Evolutionary conservation across 2,329 filamentous ascomycete species (phyloP), one percentile per base, ranked within the genome.

Genomic region (Colletotrichum siamense): DNA sequence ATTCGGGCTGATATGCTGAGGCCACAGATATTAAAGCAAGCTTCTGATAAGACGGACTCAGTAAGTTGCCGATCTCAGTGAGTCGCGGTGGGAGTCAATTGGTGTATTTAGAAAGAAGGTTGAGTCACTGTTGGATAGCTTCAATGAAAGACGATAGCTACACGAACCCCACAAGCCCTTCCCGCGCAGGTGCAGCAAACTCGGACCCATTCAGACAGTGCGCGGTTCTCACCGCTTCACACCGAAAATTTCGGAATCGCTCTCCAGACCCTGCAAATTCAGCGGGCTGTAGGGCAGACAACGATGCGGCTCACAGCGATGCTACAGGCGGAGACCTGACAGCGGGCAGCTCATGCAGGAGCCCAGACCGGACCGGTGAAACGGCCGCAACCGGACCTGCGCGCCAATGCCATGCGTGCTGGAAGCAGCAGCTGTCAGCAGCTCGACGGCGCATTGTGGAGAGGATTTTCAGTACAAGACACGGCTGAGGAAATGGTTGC

Each of bases 181-280:
- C 36, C 39, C 34, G 44, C 44, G 44, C 44, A 52, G 44, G 44
- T 52, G 44, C 52, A 55, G 73, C 73, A 75, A 75, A 73, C 63
- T 73, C 69, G 70, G 67, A 69, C 67, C 67, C 67, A 61, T 12
- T 44, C 34, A 64, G 12, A 18, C 34, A 28, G 34, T 64, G 71
- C 52, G 69, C 24, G n/a, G 44, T 39, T 18, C 68, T 73, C 73
- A 76, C 76, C 76, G 73, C 69, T 76, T 52, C 65, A 77, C 76
- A 77, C 73, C 76, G 76, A 77, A 77, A 77, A 77, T 73, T 73
- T 73, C 70, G 65, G 70, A 73, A 34, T 52, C 26, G 61, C 28
- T 22, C 65, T 59, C 36, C 49, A 62, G 26, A 32, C 44, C 63
- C 63, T 52, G 57, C 63, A 64, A 39, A 24, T 36, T 22, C 24